Conservation (phyloP, 2,329 filamentous ascomycete genomes). For the Stromatinia cepivora region DNA sequence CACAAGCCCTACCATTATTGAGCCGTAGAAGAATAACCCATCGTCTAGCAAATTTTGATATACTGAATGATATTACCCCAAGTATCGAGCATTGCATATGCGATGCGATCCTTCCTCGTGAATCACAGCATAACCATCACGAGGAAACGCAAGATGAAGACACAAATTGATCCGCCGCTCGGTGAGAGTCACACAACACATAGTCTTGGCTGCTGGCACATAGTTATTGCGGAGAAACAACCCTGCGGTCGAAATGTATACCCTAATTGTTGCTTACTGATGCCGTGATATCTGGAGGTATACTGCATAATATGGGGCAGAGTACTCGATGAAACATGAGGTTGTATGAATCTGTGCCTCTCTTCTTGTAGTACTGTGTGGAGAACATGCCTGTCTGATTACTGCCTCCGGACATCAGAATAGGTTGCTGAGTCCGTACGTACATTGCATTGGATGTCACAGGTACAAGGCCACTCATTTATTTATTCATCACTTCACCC, state of each 20-base stretch:
- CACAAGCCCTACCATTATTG: not conserved
- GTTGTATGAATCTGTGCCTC: not conserved
- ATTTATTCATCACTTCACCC: not conserved
- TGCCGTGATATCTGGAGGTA: not conserved
- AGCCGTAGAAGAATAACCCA: not conserved
- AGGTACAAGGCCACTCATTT: not conserved
- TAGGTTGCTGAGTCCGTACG: not conserved
- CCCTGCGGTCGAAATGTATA: too few relatives aligned
- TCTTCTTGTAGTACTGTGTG: not conserved
- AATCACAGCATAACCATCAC: not conserved
- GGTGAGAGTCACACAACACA: not conserved
- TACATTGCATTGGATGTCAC: not conserved
- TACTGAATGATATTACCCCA: not conserved
- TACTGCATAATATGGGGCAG: not conserved
- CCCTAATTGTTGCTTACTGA: too few relatives aligned
- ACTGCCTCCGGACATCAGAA: not conserved
- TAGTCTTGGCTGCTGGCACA: not conserved
- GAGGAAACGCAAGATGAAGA: not conserved
- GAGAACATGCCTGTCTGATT: conserved; percentile 1
- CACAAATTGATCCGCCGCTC: not conserved
- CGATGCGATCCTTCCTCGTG: not conserved
- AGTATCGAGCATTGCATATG: not conserved
- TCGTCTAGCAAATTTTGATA: not conserved
- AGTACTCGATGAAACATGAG: not conserved
- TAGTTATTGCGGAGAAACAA: too few relatives aligned